These are phyloP conservation scores for Chlorophyllum brunneum DNA, from an alignment of 768 basidiomycete genomes.

Conservation along the genomic window DNA sequence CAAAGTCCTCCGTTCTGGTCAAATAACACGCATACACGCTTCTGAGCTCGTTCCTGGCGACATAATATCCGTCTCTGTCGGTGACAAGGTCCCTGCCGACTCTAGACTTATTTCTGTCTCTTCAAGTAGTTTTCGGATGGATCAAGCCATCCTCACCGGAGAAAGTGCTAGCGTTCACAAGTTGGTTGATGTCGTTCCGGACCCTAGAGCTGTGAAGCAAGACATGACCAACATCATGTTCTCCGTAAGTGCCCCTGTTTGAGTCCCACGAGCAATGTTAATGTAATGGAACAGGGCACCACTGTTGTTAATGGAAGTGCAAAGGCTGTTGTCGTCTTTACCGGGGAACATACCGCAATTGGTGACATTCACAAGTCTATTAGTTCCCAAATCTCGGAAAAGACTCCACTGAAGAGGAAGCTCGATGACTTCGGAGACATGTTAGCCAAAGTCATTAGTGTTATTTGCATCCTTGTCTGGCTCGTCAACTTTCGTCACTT, in stretches of 20 bases:
- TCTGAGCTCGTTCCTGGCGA: constrained; percentile 93
- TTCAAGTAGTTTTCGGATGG: constrained; percentile 90
- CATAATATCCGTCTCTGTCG: constrained; percentile 85
- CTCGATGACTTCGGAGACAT: constrained; percentile 98
- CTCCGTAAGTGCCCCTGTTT: constrained; percentile 48
- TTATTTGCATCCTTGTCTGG: constrained; percentile 98
- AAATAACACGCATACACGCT: constrained; percentile 72
- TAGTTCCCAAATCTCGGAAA: constrained; percentile 86
- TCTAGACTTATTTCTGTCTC: constrained; percentile 85
- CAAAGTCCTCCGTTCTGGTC: constrained; percentile 76
- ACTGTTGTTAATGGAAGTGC: constrained; percentile 94
- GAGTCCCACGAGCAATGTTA: neutral
- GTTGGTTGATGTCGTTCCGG: constrained; percentile 59
- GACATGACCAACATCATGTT: constrained; percentile 98
- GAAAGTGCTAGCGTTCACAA: constrained; percentile 92
- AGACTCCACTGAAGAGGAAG: constrained; percentile 96
- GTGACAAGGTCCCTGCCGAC: constrained; percentile 95
- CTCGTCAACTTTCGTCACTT: constrained; percentile 96
- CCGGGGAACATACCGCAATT: constrained; percentile 85
- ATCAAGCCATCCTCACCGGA: constrained; percentile 96
- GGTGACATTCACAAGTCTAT: constrained; percentile 98
- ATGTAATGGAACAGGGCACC: constrained; percentile 62
- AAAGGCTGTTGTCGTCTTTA: constrained; percentile 82
- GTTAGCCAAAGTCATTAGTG: constrained; percentile 95
- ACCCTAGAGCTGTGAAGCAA: constrained; percentile 86